Evolutionary conservation across 1,284 basidiomycete species (phyloP), one percentile per base, ranked within the genome.

Genomic region (Microbotryum lychnidis-dioicae): DNA sequence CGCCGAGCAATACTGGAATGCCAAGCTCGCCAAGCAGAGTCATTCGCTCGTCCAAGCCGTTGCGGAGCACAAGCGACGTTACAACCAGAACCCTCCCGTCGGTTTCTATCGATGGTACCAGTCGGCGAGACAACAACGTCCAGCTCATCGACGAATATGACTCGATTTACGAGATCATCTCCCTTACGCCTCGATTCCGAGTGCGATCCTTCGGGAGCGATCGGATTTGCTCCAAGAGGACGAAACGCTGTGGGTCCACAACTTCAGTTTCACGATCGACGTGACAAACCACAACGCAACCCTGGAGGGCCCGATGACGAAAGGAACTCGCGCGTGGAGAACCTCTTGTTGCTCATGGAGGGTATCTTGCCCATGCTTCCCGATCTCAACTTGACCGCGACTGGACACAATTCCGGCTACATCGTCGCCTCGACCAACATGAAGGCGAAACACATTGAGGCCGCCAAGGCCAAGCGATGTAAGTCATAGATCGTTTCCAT

Each of bases 81-180:
- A 72, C 54, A 53, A 54, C 1, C 53, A 60, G 16, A 23, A 45
- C 1, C 71, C 71, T 4, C 71, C 71, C 5, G 56, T 44, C 5
- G 68, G 68, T 5, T 73, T 71, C 53, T 66, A 65, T 31, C 18
- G 25, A 4, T 71, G 71, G 71, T 72, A 53, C 58, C 33, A 20
- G 3, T 72, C 67, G 48, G 68, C 66, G 8, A 57, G 25, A 45
- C 18, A 44, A 72, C 57, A 54, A 62, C 33, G 63, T 71, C 8
- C 60, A 58, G 9, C 57, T 71, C 58, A 55, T 68, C 18, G 71
- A 73, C 58, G 71, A 72, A 54, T 72, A 70, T 63, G 71, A 72
- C 54, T 64, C 66, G 27, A 68, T 72, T 29, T 46, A 64, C 27
- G 45, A 57, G 45, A 57, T 59, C 2, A 63, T 72, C 50, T 55